Percentiles rank a stretch among this genome's conserved stretches.
Evolutionary conservation across 2,329 filamentous ascomycete genomes (phyloP).

Genomic region (Chrysosporium queenslandicum): DNA sequence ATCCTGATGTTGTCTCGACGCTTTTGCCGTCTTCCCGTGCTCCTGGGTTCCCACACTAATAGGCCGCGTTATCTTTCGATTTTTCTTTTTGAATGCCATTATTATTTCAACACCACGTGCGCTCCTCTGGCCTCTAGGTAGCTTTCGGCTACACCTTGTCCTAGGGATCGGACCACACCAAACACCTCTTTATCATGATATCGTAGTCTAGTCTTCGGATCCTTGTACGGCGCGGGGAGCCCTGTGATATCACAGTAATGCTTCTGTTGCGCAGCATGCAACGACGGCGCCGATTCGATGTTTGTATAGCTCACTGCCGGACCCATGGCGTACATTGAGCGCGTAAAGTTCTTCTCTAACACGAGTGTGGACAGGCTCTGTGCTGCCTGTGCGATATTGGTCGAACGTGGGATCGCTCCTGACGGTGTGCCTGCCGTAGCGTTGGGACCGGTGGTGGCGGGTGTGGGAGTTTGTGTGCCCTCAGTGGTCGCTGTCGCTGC

Average conservation of each 20-base stretch:
- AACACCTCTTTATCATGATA: constrained; percentile 95
- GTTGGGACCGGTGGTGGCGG: constrained; percentile 15
- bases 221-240: constrained; percentile 78
- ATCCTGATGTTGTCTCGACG: too few species aligned
- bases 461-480: constrained; percentile 31
- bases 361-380: constrained; percentile 79
- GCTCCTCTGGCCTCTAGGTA: constrained; percentile 85
- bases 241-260: constrained; percentile 96
- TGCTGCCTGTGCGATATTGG: constrained; percentile 80
- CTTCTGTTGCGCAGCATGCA: constrained; percentile 65
- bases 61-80: too few species aligned
- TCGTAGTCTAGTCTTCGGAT: constrained; percentile 85
- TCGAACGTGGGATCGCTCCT: constrained; percentile 39
- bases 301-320: constrained; percentile 86
- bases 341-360: constrained; percentile 64
- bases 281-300: constrained; percentile 84
- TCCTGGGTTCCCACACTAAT: too few species aligned
- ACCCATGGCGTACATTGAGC: constrained; percentile 40
- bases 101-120: constrained; percentile 89
- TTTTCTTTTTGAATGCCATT: too few species aligned
- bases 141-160: constrained; percentile 73
- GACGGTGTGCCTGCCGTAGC: constrained; percentile 41
- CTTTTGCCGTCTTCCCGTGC: too few species aligned
- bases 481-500: constrained; percentile 28
- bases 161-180: constrained; percentile 65